Evolutionary conservation across 148 eudicot genomes (phyloP).

Genomic region (Nepenthes mirabilis): DNA sequence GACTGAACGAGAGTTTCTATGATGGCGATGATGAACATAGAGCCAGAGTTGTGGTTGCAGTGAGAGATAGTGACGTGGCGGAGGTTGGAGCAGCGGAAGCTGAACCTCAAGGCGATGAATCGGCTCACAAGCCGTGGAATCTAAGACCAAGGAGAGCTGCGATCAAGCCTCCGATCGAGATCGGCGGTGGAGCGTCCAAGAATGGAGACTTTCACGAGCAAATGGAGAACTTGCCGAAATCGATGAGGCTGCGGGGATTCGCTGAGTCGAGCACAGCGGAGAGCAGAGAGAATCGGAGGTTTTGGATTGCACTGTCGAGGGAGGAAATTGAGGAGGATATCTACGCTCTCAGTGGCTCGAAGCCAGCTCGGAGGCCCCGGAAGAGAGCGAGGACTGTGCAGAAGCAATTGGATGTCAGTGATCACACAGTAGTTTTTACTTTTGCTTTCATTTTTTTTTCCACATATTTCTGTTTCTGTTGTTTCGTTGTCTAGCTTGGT

Average conservation of each 20-base stretch:
- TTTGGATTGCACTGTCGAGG: constrained; percentile 41
- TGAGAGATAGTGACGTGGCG: background rate
- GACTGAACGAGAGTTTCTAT: background rate
- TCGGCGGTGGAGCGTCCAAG: constrained; percentile 5
- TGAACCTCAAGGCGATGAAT: constrained; percentile 10
- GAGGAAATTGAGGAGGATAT: constrained; percentile 84
- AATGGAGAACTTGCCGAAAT: constrained; percentile 14
- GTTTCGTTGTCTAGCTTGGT: background rate
- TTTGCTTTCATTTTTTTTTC: background rate
- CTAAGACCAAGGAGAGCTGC: constrained; percentile 46
- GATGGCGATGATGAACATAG: too few species aligned
- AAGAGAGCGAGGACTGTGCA: constrained; percentile 45
- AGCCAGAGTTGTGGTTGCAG: too few species aligned
- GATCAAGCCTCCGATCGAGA: constrained; percentile 5
- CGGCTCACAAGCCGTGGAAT: constrained; percentile 47
- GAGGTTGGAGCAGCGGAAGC: background rate
- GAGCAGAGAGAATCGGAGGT: constrained; percentile 32
- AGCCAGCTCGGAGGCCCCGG: constrained; percentile 46
- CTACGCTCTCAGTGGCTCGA: constrained; percentile 49
- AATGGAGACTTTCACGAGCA: background rate
- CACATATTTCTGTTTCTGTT: background rate
- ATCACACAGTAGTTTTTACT: background rate
- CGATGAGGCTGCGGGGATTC: constrained; percentile 25
- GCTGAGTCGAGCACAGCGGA: constrained; percentile 11
- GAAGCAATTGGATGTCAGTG: constrained; percentile 51